A percentile compares a stretch with the other conserved stretches of the same genome.
phyloP scores from a whole-genome alignment of 2,329 filamentous ascomycete species.

The Fusarium sp. region DNA sequence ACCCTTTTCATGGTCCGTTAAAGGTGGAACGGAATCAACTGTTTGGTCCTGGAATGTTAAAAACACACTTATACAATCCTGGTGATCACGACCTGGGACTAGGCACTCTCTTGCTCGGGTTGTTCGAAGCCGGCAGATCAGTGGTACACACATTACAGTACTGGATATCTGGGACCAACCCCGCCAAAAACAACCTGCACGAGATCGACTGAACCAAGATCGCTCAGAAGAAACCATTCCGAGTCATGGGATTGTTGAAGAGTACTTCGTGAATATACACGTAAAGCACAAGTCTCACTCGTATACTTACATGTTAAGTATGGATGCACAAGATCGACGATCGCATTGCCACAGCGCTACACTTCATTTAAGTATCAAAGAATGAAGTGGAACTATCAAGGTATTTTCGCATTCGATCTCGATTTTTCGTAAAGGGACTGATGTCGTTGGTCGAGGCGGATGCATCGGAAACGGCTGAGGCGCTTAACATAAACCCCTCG shows the following conservation, averaged over 20 bases:
- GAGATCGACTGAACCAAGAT: not conserved
- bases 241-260: not conserved
- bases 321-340: constrained; percentile 1
- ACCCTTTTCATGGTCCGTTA: not conserved
- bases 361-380: not conserved
- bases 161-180: not conserved
- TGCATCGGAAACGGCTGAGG: constrained; percentile 15
- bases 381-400: constrained; percentile 9
- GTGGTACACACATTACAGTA: not conserved
- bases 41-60: not conserved
- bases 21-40: not conserved
- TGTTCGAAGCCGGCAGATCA: not conserved
- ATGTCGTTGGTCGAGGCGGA: constrained; percentile 13
- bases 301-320: not conserved
- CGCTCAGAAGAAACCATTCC: not conserved
- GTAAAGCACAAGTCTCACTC: not conserved
- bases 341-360: constrained; percentile 10
- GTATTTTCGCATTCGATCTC: constrained; percentile 21
- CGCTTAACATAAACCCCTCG: constrained; percentile 17
- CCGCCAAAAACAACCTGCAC: not conserved
- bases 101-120: not conserved
- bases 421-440: constrained; percentile 22
- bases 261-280: not conserved
- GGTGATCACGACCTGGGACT: not conserved
- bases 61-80: not conserved